Evolutionary conservation across 2,329 filamentous ascomycete genomes (phyloP), one percentile per base, ranked within the genome.

Genomic region (Clonostachys chloroleuca): DNA sequence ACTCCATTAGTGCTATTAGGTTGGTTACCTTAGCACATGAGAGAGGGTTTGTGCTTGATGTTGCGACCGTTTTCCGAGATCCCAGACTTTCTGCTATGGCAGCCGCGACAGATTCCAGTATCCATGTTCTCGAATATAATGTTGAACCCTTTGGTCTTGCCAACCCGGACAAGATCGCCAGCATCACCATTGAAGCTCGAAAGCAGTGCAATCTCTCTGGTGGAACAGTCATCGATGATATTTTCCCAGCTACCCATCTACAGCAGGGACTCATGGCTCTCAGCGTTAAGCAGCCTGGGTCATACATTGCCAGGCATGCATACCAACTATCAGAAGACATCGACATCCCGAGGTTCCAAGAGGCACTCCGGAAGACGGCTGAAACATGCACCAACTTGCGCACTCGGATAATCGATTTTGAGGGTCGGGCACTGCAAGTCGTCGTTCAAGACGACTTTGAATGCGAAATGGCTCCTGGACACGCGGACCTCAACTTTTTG

Each of bases 1-100:
- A 75, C 56, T 75, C 73, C 0, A 60, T 75, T 6, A 60, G 61
- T 10, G 71, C 72, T 2, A 75, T 75, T 69, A 66, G 63, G 45
- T 56, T 75, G 3, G 69, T 72, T 2, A 61, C 69, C 4, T 57
- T 60, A 30, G 68, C 69, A 5, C 60, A 65, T 45, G 58, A 54
- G 4, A 52, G 53, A 9, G 62, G 60, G 10, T 51, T 73, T 13
- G 48, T 58, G 2, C 53, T 75, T 24, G 69, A 64, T 5, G 70
- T 74, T 1, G 65, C 64, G 8, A 61, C 57, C 42, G 64, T 71
- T 30, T 73, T 75, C 47, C 59, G 58, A 18, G 58, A 67, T 33
- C 68, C 72, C 0, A 59, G 64, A 7, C 60, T 74, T 4, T 60
- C 60, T n/a, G 62, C 65, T 12, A 71, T 74, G 70, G 69, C 70